Percentiles rank a stretch among this genome's conserved stretches.
Evolutionary conservation across 2,329 filamentous ascomycete species (phyloP).

Genomic region (Myrmaecium sp.): DNA sequence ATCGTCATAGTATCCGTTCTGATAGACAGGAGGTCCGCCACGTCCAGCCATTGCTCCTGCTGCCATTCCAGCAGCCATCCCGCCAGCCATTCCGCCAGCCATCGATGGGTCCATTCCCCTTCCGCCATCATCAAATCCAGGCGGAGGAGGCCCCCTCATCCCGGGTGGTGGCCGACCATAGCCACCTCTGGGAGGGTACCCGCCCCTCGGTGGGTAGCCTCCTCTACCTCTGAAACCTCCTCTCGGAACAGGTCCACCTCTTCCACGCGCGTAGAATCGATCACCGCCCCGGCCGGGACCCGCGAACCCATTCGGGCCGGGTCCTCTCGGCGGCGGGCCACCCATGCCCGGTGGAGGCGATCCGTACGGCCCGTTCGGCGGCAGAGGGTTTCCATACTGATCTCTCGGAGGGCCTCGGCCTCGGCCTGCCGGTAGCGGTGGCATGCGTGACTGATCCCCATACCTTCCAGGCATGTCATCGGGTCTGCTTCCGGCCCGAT

Average conservation of each 20-base stretch:
- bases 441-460: constrained; percentile 19
- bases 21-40: constrained; percentile 25
- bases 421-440: constrained; percentile 16
- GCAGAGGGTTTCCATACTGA: constrained; percentile 46
- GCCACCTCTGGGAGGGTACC: constrained; percentile 19
- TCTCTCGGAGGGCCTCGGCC: constrained; percentile 31
- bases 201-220: constrained; percentile 15
- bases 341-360: constrained; percentile 16
- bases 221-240: constrained; percentile 7
- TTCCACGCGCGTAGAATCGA: constrained; percentile 15
- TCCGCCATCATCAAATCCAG: constrained; percentile 20
- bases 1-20: constrained; percentile 18
- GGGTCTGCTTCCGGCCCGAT: constrained; percentile 15
- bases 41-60: constrained; percentile 23
- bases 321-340: constrained; percentile 1
- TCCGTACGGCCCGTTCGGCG: constrained; percentile 28
- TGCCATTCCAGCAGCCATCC: constrained; percentile 26
- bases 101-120: constrained; percentile 15
- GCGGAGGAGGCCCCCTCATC: constrained; percentile 18
- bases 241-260: constrained; percentile 20
- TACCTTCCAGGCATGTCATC: constrained; percentile 23
- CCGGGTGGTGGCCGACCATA: constrained; percentile 13
- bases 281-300: constrained; percentile 25
- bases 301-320: constrained; percentile 18
- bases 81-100: constrained; percentile 7